phyloP scores from a whole-genome alignment of 805 yeast genomes.

The Kuraishia borneana region DNA sequence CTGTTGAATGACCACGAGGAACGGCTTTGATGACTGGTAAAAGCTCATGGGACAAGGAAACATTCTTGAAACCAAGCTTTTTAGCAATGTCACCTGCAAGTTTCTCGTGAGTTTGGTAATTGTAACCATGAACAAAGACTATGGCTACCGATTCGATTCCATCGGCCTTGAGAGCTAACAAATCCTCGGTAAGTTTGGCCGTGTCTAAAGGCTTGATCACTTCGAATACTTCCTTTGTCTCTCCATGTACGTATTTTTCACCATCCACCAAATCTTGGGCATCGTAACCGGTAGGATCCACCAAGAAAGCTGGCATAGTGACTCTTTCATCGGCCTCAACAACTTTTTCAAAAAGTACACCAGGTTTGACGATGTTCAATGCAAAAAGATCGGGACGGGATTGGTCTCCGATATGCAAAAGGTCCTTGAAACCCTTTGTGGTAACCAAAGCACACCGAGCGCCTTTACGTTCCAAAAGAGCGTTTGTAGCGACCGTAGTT shows the following conservation, averaged over 20 bases:
- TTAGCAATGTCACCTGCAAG: constrained; percentile 48
- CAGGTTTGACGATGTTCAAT: constrained; percentile 60
- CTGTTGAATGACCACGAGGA: constrained; percentile 65
- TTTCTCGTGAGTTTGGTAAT: constrained; percentile 26
- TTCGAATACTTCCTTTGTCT: constrained; percentile 25
- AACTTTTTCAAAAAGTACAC: constrained; percentile 62
- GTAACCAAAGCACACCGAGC: constrained; percentile 78
- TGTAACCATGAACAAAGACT: constrained; percentile 24
- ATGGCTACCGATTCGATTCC: constrained; percentile 23
- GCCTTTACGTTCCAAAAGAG: constrained; percentile 86
- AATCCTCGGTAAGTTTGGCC: constrained; percentile 11
- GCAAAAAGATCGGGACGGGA: constrained; percentile 87
- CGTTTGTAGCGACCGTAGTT: constrained; percentile 94
- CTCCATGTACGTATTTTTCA: constrained; percentile 20
- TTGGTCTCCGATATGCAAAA: constrained; percentile 79
- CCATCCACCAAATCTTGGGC: constrained; percentile 14
- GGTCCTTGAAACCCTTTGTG: constrained; percentile 85
- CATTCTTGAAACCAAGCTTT: constrained; percentile 54
- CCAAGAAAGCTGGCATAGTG: constrained; percentile 36
- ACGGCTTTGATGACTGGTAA: constrained; percentile 75
- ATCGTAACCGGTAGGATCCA: constrained; percentile 49
- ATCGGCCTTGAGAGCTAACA: constrained; percentile 10
- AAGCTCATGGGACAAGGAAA: constrained; percentile 57
- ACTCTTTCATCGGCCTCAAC: constrained; percentile 86
- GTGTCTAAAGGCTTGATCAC: constrained; percentile 22